Evolutionary conservation across 78 protist species (phyloP), one percentile per base, ranked within the genome.

Genomic region (Guillardia theta): DNA sequence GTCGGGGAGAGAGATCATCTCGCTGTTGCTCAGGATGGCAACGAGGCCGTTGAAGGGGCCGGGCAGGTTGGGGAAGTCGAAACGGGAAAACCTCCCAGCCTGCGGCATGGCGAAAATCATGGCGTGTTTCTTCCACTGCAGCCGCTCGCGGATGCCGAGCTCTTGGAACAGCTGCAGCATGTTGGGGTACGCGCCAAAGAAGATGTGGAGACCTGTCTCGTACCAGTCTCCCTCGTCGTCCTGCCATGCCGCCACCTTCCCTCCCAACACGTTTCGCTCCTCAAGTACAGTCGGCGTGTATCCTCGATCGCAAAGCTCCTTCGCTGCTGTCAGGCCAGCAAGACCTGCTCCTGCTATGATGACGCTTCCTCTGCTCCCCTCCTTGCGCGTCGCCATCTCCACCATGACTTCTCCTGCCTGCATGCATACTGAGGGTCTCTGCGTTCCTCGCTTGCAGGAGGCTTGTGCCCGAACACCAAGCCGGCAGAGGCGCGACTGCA

Each of bases 121-220:
- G 48, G 12, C 37, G 54, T 94, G 95, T 37, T n/a, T 44, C 90
- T 94, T 94, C 95, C 95, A 94, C 48, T 94, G 95, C 64, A 94
- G 94, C 12, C 95, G 93, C 92, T 94, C 95, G 37, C 48, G 77
- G 88, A 94, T 88, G 44, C 53, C 94, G 2, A 94, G 94, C 58
- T 94, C 95, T 3, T 62, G 24, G 48, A 94, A 88, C 8, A 94
- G 93, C 48, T 94, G 24, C 92, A 94, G 8, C 95, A 94, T 94
- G 95, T 94, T 94, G 22, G 95, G 95, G 48, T 78, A 94, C 9
- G 95, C 95, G 24, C 95, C 95, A 37, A 94, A 94, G 80, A 94
- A 94, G 45, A 94, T 94, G 88, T 94, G 95, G 24, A 94, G 95
- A 0, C 95, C 95, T 0, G 95, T 94, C 94, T 94, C 95, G 47